A percentile compares a stretch with the other conserved stretches of the same genome.
Conservation (phyloP, 805 yeast genomes). For the Lipomyces yamanashiensis region DNA sequence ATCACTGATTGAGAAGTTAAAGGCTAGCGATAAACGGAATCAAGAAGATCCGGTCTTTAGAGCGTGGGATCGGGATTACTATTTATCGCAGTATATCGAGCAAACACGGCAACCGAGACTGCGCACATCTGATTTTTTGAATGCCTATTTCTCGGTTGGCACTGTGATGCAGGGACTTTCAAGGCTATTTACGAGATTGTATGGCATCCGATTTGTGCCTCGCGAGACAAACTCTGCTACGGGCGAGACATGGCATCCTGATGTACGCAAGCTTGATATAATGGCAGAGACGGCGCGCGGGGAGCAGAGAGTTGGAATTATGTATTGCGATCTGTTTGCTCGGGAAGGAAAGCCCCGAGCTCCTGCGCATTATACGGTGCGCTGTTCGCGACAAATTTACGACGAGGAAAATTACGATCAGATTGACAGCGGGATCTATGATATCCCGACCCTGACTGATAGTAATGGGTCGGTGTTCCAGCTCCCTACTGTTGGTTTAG, state of each 20-base stretch:
- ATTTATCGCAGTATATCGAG: conserved; percentile 45
- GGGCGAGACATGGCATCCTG: conserved; percentile 89
- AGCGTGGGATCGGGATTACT: conserved; percentile 94
- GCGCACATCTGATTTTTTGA: conserved; percentile 53
- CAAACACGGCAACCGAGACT: conserved; percentile 44
- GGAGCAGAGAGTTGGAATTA: conserved; percentile 63
- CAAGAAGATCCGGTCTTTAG: conserved; percentile 52
- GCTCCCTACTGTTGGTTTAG: conserved; percentile 85
- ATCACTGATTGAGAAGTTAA: conserved; percentile 44
- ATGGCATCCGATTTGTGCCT: conserved; percentile 78
- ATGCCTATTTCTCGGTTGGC: conserved; percentile 80
- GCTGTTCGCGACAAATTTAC: conserved; percentile 84
- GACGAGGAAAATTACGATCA: conserved; percentile 53
- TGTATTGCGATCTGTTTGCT: conserved; percentile 86
- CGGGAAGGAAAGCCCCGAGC: conserved; percentile 69
- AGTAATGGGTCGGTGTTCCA: conserved; percentile 62
- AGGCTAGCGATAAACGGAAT: conserved; percentile 44
- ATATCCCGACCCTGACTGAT: conserved; percentile 40
- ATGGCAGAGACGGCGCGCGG: conserved; percentile 57
- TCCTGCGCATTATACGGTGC: conserved; percentile 95
- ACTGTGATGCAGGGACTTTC: conserved; percentile 84
- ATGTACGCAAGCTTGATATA: conserved; percentile 81
- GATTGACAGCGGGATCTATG: conserved; percentile 40
- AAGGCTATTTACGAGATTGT: conserved; percentile 66
- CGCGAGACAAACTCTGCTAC: conserved; percentile 51